Evolutionary conservation across 768 basidiomycete species (phyloP).

Genomic region (Pleurotus salmoneostramineus): DNA sequence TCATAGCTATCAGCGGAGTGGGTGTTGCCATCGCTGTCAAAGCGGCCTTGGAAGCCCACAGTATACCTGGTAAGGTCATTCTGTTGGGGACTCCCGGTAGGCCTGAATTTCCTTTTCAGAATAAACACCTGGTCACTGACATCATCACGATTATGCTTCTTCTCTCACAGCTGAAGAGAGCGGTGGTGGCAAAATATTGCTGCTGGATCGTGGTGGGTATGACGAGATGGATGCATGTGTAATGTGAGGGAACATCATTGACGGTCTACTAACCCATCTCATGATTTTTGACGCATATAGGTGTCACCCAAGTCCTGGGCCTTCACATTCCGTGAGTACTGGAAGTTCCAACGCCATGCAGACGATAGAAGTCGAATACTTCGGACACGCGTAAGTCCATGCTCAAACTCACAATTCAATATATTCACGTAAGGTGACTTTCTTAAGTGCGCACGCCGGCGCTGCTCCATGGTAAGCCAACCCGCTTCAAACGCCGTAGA

Average conservation of each 20-base stretch:
- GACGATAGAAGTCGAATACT: slow-evolving; percentile 63
- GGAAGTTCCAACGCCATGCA: slow-evolving; percentile 63
- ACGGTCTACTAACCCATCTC: slow-evolving; percentile 1
- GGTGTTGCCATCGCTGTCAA: slow-evolving; percentile 73
- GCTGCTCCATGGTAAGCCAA: slow-evolving; percentile 61
- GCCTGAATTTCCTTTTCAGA: slow-evolving; percentile 7
- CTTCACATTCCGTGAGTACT: slow-evolving; percentile 42
- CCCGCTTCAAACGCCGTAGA: background rate
- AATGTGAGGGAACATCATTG: slow-evolving; percentile 41
- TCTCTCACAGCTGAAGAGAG: slow-evolving; percentile 62
- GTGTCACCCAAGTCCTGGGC: slow-evolving; percentile 71
- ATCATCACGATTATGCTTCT: background rate
- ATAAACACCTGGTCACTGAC: too few relatives aligned
- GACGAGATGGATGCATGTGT: slow-evolving; percentile 77
- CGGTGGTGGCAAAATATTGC: slow-evolving; percentile 72
- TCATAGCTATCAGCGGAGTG: slow-evolving; percentile 76
- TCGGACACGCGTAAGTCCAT: slow-evolving; percentile 60
- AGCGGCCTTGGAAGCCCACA: slow-evolving; percentile 58
- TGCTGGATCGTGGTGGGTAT: slow-evolving; percentile 76
- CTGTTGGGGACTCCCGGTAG: slow-evolving; percentile 76
- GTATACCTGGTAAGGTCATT: slow-evolving; percentile 63
- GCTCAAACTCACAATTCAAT: slow-evolving; percentile 7
- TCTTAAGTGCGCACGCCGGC: slow-evolving; percentile 60
- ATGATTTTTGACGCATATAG: slow-evolving; percentile 28
- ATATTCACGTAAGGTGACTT: slow-evolving; percentile 25